phyloP scores from a whole-genome alignment of 768 basidiomycete genomes.

The Bullera alba region DNA sequence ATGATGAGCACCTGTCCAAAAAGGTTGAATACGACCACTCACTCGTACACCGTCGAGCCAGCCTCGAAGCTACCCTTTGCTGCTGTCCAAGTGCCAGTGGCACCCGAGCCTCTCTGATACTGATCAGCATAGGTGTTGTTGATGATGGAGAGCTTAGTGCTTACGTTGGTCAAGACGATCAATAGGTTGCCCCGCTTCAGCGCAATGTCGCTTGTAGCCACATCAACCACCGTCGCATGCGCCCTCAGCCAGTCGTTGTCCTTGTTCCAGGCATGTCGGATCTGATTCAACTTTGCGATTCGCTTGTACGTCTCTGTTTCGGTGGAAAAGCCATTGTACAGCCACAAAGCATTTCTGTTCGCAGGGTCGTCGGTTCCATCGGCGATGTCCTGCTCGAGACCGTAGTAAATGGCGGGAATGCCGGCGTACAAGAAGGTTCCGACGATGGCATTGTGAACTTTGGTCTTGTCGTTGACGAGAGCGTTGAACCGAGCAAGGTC shows the following conservation, averaged over 20 bases:
- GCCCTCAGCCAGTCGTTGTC: slow-evolving; percentile 10
- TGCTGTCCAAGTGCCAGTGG: slow-evolving; percentile 17
- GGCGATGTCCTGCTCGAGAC: slow-evolving; percentile 28
- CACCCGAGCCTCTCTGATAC: slow-evolving; percentile 19
- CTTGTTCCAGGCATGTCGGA: slow-evolving; percentile 15
- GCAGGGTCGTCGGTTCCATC: slow-evolving; percentile 22
- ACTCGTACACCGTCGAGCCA: slow-evolving; percentile 22
- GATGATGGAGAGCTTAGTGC: neutral
- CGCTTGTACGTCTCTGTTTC: slow-evolving; percentile 14
- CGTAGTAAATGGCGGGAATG: slow-evolving; percentile 37
- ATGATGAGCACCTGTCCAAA: neutral
- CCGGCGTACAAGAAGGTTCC: slow-evolving; percentile 24
- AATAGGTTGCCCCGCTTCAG: slow-evolving; percentile 14
- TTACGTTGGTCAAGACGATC: slow-evolving; percentile 37
- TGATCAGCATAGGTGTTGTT: slow-evolving; percentile 1
- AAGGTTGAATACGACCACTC: slow-evolving; percentile 1
- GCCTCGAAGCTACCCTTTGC: slow-evolving; percentile 11
- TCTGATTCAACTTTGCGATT: slow-evolving; percentile 26
- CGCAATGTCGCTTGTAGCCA: slow-evolving; percentile 20
- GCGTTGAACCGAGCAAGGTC: slow-evolving; percentile 34
- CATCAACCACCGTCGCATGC: slow-evolving; percentile 7
- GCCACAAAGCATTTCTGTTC: slow-evolving; percentile 33
- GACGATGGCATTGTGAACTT: slow-evolving; percentile 28
- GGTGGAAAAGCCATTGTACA: slow-evolving; percentile 25
- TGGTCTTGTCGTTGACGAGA: slow-evolving; percentile 15